Evolutionary conservation across 345 rosid genomes (phyloP), one percentile per base, ranked within the genome.

Genomic region (Boechera stricta): DNA sequence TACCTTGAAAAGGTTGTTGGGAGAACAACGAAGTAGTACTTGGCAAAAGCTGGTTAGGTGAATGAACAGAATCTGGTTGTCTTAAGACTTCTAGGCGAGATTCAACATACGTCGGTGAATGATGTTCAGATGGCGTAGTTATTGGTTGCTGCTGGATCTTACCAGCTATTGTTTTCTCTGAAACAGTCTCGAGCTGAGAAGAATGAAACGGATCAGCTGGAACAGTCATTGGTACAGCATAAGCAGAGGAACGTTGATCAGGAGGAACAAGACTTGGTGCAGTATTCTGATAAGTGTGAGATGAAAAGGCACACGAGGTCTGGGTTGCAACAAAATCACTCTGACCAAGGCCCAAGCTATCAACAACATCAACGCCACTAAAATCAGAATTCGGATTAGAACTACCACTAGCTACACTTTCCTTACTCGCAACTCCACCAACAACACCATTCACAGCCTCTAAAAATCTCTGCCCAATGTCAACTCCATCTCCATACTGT

Each of bases 321-420:
- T 18, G 12, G 0, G 41, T 57, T 33, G 41, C 41, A n/a, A 33
- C 6, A 58, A n/a, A n/a, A n/a, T 58, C 63, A 33, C 28, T 33
- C 7, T 58, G 63, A 58, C 24, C 26, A 5, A 58, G 1, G 1
- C 42, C 26, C 26, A 16, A n/a, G 26, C 63, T 58, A 33, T 58
- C 42, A 58, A 57, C 41, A 8, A 16, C 62, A 15, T 32, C 41
- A 1, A 57, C 8, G 1, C 62, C 62, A 57, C 62, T 7, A 32
- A 57, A 57, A 57, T 57, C 62, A 57, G 62, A 57, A 31, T 57
- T 31, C 5, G 62, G 39, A 57, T 57, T 32, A 57, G 62, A 57
- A 57, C 41, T n/a, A 57, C 62, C 41, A 57, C 62, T 57, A 32
- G 62, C 26, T 7, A 57, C 5, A 57, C 41, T 57, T 4, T 57